Conservation (phyloP, 2,329 filamentous ascomycete genomes). For the Chaetothyriales sp. region DNA sequence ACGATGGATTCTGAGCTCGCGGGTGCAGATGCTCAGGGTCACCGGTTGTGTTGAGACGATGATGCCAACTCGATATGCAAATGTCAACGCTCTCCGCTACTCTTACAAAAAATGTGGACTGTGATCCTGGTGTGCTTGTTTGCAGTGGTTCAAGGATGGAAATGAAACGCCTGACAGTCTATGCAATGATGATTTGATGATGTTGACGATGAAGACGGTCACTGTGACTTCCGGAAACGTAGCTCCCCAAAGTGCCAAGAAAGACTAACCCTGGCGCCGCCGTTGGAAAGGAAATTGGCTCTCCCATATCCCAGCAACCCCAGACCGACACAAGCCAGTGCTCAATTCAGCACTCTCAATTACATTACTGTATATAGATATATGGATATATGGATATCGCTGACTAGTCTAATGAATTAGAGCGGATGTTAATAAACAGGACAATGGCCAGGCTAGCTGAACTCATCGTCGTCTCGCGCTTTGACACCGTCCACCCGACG, state of each 20-base stretch:
- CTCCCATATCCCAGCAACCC: too few species aligned
- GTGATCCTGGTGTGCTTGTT: not conserved
- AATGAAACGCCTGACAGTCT: not conserved
- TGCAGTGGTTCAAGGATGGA: not conserved
- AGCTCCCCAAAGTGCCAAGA: not conserved
- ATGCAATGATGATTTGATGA: not conserved
- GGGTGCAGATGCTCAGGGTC: not conserved
- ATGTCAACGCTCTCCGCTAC: not conserved
- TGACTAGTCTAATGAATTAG: not conserved
- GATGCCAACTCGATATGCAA: not conserved
- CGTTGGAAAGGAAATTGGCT: too few species aligned
- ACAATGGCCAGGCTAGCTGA: conserved; percentile 9
- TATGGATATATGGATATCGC: not conserved
- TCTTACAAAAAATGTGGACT: not conserved
- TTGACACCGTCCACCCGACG: conserved; percentile 31
- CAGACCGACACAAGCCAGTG: too few species aligned
- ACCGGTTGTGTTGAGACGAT: not conserved
- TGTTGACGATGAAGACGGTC: not conserved
- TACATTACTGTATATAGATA: not conserved
- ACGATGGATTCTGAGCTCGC: not conserved
- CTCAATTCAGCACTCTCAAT: not conserved
- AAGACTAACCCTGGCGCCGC: too few species aligned
- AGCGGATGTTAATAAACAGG: not conserved
- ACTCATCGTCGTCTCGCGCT: conserved; percentile 21
- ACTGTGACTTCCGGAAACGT: not conserved